Evolutionary conservation across 805 yeast genomes (phyloP).

Genomic region (Candida khao-thaluensis): DNA sequence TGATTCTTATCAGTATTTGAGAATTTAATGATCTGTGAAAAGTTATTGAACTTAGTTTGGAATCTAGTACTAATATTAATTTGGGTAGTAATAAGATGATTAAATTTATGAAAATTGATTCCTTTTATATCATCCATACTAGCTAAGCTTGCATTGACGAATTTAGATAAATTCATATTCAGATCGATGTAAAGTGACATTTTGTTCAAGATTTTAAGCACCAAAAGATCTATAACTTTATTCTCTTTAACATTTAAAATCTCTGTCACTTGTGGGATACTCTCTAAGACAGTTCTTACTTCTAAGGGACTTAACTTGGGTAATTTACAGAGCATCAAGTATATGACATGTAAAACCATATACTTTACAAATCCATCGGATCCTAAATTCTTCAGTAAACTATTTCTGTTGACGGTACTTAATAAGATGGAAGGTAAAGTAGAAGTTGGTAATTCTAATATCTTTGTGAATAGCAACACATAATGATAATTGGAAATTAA

Average conservation of each 20-base stretch:
- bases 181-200: constrained; percentile 11
- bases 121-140: constrained; percentile 4
- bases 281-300: constrained; percentile 10
- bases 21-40: constrained; percentile 11
- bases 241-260: constrained; percentile 7
- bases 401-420: constrained; percentile 54
- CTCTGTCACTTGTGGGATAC: constrained; percentile 11
- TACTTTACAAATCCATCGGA: constrained; percentile 55
- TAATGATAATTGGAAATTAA: constrained; percentile 21
- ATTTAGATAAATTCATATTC: constrained; percentile 10
- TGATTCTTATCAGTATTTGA: constrained; percentile 7
- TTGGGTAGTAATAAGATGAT: constrained; percentile 13
- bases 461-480: constrained; percentile 58
- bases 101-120: constrained; percentile 11
- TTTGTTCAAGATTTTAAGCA: constrained; percentile 9
- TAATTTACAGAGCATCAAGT: constrained; percentile 55
- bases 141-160: constrained; percentile 2
- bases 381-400: constrained; percentile 56
- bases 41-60: constrained; percentile 11
- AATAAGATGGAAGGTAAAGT: constrained; percentile 59
- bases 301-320: constrained; percentile 15
- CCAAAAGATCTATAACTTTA: constrained; percentile 1
- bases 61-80: constrained; percentile 13
- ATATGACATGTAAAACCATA: constrained; percentile 58
- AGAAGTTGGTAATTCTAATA: constrained; percentile 61